Base-by-base conservation (phyloP, 2,329 filamentous ascomycete species). In the Diaporthe destruens region DNA sequence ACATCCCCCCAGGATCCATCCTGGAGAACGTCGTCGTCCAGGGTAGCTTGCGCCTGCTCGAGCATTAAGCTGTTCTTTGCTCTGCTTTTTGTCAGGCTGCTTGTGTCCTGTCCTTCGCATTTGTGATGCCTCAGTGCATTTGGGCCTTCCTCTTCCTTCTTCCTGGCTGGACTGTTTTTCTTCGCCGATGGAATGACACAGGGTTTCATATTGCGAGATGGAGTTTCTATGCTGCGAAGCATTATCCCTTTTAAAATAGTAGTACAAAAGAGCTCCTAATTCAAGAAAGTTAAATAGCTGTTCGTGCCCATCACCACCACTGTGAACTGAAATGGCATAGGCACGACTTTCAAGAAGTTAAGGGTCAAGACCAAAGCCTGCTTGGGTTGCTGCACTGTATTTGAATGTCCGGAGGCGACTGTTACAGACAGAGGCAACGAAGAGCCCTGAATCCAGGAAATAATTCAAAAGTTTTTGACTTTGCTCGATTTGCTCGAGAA, bases 11-110 rank as follows among this genome's bases (percentile, higher is more conserved):
- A 25, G 96, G 96, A 82, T 98, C 95, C 25, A 94, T 99, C 79
- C 89, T 99, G 73, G 96, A 99, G 89, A 99, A 99, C 85, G 96
- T 98, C 18, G 96, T 99, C 67, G 96, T 99, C 72, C 96, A 99
- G 89, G 96, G 96, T 80, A 98, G 95, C 84, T 90, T 99, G 89
- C 89, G 90, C 80, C 84, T 92, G 78, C 84, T 92, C 76, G 90
- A 92, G 85, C 90, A 92, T 82, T 92, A 89, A 79, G 78, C 47
- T 54, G 55, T 34, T 42, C 39, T 42, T 53, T 32, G 54, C 14
- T 39, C 23, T 59, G 56, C 34, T 44, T 54, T 51, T 23, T 47
- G 18, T 25, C 44, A n/a, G 61, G 23, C 12, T 39, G 56, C 51
- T 1, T 3, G 39, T 51, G 44, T 34, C 25, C 42, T 23, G 47